A percentile compares a stretch with the other conserved stretches of the same genome.
Conservation (phyloP, 2,329 filamentous ascomycete species). For the Sordariomycetes sp. region DNA sequence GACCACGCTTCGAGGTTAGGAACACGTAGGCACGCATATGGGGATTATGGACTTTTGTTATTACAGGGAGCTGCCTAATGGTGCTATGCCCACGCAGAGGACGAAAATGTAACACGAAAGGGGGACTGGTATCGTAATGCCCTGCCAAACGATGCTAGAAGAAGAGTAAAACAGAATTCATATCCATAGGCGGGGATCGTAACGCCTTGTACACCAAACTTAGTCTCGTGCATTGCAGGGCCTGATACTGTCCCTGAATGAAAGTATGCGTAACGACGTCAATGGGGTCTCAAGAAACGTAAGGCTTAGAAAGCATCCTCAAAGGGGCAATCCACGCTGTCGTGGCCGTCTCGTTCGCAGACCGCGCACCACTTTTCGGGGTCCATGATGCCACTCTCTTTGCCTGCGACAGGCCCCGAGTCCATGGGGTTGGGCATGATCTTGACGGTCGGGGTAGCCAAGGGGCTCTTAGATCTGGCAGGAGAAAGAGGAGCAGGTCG, state of each 20-base stretch:
- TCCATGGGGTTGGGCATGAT: constrained; percentile 55
- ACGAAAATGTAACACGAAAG: not conserved
- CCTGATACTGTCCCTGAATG: not conserved
- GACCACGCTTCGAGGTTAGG: too few species aligned
- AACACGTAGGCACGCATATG: too few species aligned
- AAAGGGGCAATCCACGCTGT: constrained; percentile 90
- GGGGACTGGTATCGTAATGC: constrained; percentile 2
- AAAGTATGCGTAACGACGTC: not conserved
- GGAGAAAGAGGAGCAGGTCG: constrained; percentile 49
- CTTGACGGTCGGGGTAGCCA: constrained; percentile 29
- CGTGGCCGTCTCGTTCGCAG: constrained; percentile 92
- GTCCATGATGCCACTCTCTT: constrained; percentile 70
- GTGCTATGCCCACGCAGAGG: not conserved
- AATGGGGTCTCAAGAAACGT: too few species aligned
- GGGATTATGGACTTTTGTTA: not conserved
- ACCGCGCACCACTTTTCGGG: constrained; percentile 92
- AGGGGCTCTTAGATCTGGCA: constrained; percentile 33
- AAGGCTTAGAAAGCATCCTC: constrained; percentile 63
- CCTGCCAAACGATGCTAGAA: not conserved
- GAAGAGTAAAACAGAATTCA: not conserved
- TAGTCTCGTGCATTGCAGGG: not conserved
- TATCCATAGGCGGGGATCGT: constrained; percentile 1
- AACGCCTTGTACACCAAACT: constrained; percentile 1
- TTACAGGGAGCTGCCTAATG: not conserved
- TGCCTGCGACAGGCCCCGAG: constrained; percentile 63